Evolutionary conservation across 441 rosid species (phyloP), one percentile per base, ranked within the genome.

Genomic region (Gossypium laxum): DNA sequence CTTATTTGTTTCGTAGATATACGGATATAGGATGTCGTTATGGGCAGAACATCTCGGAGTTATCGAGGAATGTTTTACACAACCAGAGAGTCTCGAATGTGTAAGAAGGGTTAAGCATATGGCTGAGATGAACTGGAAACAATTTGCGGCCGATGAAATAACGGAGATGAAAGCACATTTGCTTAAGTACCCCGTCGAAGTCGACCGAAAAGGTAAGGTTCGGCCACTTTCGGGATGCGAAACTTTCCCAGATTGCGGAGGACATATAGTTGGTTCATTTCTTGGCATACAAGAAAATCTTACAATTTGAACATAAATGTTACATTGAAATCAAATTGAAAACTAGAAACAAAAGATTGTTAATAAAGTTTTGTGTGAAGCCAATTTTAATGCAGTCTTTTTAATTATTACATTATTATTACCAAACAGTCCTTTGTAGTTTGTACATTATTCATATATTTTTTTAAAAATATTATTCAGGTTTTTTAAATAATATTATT

Each of bases 21-120:
- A 89, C 64, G 98, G 98, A 68, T 93, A 93, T 72, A 85, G 98
- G 76, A 91, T 93, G 98, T 92, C 97, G 0, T 86, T 93, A 21
- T 93, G 98, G 98, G 94, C 94, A 34, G 98, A 93, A 72, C 98
- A 93, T 72, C 75, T 83, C 0, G 98, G 96, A 73, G 68, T 70
- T 7, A 58, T 89, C 0, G 97, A 93, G 57, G 89, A 90, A 67
- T 82, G 88, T 74, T 93, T 90, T 78, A 76, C 82, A 1, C 75
- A 69, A 48, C 96, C 98, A 0, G 96, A 88, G 75, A 85, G 88
- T 72, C 56, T 91, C 14, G 97, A 89, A 66, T 93, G 98, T 47
- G 96, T 90, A 26, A 83, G 84, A 55, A 85, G 80, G 73, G 84
- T 91, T 51, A 85, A 84, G 81, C 62, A 80, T 47, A 56, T 89